Conservation (phyloP, 495 filamentous ascomycete species). For the Penicillium atrosanguineum region DNA sequence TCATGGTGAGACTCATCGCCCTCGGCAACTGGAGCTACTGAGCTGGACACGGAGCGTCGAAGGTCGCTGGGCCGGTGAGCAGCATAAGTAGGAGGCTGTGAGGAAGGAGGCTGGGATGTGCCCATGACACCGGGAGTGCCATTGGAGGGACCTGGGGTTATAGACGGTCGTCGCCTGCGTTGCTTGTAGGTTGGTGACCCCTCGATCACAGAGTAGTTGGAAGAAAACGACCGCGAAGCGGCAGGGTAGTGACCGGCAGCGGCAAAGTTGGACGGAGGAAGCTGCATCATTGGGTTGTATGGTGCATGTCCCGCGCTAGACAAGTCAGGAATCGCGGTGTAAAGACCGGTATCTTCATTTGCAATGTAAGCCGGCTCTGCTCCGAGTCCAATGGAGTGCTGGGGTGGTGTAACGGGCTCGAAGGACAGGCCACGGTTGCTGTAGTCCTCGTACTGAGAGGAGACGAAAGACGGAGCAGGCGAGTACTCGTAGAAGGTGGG, state of each 20-base stretch:
- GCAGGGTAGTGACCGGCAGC: slow-evolving; percentile 65
- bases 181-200: slow-evolving; percentile 99
- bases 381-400: slow-evolving; percentile 73
- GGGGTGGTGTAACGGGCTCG: slow-evolving; percentile 93
- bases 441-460: slow-evolving; percentile 95
- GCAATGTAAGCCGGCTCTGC: slow-evolving; percentile 94
- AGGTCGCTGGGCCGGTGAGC: slow-evolving; percentile 81
- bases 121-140: slow-evolving; percentile 55
- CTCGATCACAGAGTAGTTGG: slow-evolving; percentile 93
- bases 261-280: slow-evolving; percentile 82
- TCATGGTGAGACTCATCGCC: slow-evolving; percentile 70
- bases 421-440: slow-evolving; percentile 94
- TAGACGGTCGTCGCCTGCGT: slow-evolving; percentile 85
- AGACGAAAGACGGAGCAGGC: slow-evolving; percentile 94
- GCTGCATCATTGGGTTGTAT: slow-evolving; percentile 83
- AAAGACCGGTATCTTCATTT: slow-evolving; percentile 94
- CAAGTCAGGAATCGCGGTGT: slow-evolving; percentile 89
- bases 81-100: slow-evolving; percentile 45
- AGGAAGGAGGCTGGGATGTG: slow-evolving; percentile 32
- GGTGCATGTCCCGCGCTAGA: slow-evolving; percentile 35
- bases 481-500: slow-evolving; percentile 97
- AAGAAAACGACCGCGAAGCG: slow-evolving; percentile 66
- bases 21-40: slow-evolving; percentile 78
- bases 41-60: slow-evolving; percentile 85
- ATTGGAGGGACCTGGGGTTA: slow-evolving; percentile 69